Evolutionary conservation across 2,329 filamentous ascomycete genomes (phyloP), one percentile per base, ranked within the genome.

Genomic region (Nigrospora sphaerica): DNA sequence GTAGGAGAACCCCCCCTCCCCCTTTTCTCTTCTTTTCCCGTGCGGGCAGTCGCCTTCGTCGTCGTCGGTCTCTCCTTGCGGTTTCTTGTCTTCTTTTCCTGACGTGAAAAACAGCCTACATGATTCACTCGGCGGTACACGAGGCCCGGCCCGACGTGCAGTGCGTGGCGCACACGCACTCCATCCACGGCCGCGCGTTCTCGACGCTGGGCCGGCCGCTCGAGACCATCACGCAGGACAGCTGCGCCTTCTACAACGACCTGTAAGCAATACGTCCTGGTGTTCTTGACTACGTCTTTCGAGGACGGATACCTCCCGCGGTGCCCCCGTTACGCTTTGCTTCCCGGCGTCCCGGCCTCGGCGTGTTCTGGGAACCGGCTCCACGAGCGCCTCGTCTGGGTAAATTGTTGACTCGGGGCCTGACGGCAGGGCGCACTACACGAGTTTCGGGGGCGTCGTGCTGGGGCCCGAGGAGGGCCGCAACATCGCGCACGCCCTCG

Each of bases 151-250:
- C 76, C 0, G 77, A 80, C 49, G 69, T 80, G 10, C 59, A 69
- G 3, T 77, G 74, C 49, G 77, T 75, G 0, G 74, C 74, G 1
- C 77, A 81, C 55, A 72, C 70, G 33, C 77, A 81, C 55, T 72
- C 67, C 40, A 62, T 77, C n/a, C 68, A 79, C 51, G 77, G 75
- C 23, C 59, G 66, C 12, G 74, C 81, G 12, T 85, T 85, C 66
- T 80, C 77, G 54, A 65, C 78, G 0, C 72, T 84, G 18, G 81
- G 82, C 9, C 75, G 75, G 49, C 69, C 70, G 7, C 64, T 86
- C 12, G 81, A 85, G 45, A 86, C 85, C 74, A 67, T 83, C 44
- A 85, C 78, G 33, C 81, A 78, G 62, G 80, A 39, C 17, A 39
- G 37, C 17, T 39, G 37, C 17, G 18, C 18, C 12, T 39, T 39